Conservation (phyloP, 768 basidiomycete species). For the Fomitopsis pulvina region DNA sequence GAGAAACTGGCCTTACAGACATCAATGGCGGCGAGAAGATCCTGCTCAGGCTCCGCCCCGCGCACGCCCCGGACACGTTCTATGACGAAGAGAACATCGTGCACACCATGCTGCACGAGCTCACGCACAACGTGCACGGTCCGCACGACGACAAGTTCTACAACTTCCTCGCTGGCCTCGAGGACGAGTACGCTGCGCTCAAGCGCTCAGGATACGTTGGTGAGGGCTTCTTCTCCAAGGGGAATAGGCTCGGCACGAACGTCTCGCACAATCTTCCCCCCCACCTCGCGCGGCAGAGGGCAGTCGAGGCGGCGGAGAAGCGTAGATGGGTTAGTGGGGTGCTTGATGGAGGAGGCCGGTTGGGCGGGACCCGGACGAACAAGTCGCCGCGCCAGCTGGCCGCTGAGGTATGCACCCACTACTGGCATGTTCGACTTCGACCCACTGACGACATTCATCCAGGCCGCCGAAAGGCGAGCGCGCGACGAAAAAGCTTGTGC, state of each 20-base stretch:
- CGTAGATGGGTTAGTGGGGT: constrained; percentile 40
- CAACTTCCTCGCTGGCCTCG: constrained; percentile 61
- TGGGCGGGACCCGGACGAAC: constrained; percentile 35
- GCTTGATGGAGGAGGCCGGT: constrained; percentile 47
- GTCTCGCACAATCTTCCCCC: constrained; percentile 64
- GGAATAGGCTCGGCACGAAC: constrained; percentile 59
- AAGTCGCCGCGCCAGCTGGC: constrained; percentile 63
- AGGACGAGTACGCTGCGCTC: constrained; percentile 81
- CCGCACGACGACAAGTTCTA: constrained; percentile 87
- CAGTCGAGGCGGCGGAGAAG: constrained; percentile 77
- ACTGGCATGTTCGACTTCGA: not conserved
- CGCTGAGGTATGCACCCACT: constrained; percentile 43
- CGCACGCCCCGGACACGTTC: constrained; percentile 62
- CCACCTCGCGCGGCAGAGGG: constrained; percentile 57
- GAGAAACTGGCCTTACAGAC: constrained; percentile 30
- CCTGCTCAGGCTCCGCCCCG: constrained; percentile 71
- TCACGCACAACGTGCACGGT: constrained; percentile 84
- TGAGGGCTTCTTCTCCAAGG: constrained; percentile 84
- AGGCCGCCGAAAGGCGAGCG: constrained; percentile 84
- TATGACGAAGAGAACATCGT: constrained; percentile 71
- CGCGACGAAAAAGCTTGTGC: constrained; percentile 74
- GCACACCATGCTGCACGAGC: constrained; percentile 89
- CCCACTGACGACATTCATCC: constrained; percentile 7
- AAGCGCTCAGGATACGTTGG: constrained; percentile 80
- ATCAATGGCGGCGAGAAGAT: constrained; percentile 80